Evolutionary conservation across 495 filamentous ascomycete species (phyloP).

Genomic region (Talaromyces trachyspermus): DNA sequence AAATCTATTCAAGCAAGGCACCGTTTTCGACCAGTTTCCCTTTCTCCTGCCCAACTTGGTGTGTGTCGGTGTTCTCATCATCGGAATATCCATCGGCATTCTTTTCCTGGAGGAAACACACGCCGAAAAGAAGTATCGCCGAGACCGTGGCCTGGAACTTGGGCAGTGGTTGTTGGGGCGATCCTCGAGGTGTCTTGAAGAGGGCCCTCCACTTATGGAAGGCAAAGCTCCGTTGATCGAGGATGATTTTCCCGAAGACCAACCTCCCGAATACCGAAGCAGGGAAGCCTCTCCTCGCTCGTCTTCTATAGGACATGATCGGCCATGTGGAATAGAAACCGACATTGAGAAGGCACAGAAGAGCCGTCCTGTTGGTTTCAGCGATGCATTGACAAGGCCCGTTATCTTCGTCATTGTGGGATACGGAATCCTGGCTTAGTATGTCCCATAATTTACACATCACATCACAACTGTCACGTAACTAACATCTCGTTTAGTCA

Average conservation of each 20-base stretch:
- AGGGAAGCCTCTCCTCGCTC: constrained; percentile 56
- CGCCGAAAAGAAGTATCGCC: constrained; percentile 66
- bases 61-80: constrained; percentile 67
- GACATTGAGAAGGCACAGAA: constrained; percentile 40
- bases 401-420: constrained; percentile 77
- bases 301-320: constrained; percentile 31
- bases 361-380: constrained; percentile 20
- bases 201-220: constrained; percentile 15
- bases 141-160: constrained; percentile 67
- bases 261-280: constrained; percentile 59
- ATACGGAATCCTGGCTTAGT: constrained; percentile 94
- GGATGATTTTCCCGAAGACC: constrained; percentile 46
- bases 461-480: constrained; percentile 8
- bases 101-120: constrained; percentile 96
- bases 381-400: constrained; percentile 66
- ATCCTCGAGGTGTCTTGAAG: constrained; percentile 25
- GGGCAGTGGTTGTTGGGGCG: constrained; percentile 64
- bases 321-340: constrained; percentile 20
- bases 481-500: constrained; percentile 52
- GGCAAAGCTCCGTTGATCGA: constrained; percentile 15
- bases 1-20: constrained; percentile 59
- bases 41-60: constrained; percentile 93
- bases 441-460: constrained; percentile 35
- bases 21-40: constrained; percentile 76
- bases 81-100: constrained; percentile 75